phyloP scores from a whole-genome alignment of 2,329 filamentous ascomycete species.

The Elsinoe perseae region DNA sequence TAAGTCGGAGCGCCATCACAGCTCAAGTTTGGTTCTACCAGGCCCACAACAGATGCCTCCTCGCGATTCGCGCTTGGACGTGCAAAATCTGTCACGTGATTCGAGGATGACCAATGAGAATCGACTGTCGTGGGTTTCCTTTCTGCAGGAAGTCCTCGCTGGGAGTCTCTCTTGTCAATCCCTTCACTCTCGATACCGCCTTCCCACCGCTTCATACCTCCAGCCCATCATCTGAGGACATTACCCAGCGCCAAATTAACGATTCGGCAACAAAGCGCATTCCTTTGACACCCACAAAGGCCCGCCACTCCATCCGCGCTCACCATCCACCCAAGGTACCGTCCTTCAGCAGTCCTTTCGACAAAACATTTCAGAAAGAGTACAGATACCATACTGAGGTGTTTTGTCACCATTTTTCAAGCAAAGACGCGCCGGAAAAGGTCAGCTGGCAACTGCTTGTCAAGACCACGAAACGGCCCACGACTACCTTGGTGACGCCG shows the following conservation, averaged over 20 bases:
- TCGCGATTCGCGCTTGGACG: slow-evolving; percentile 1
- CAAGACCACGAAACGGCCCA: background rate
- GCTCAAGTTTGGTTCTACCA: background rate
- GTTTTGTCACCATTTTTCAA: background rate
- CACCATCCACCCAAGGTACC: background rate
- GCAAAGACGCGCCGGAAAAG: background rate
- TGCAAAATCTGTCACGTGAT: background rate
- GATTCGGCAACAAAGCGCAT: background rate
- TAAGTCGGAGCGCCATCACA: background rate
- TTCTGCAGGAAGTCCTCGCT: background rate
- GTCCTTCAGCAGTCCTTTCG: background rate
- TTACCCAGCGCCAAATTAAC: background rate
- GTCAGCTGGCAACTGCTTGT: background rate
- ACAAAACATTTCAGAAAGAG: background rate
- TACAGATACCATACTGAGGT: background rate
- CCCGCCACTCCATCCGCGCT: background rate
- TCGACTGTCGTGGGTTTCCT: background rate
- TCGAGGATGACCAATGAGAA: background rate
- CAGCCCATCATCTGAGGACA: background rate
- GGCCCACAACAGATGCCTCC: background rate
- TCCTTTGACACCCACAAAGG: background rate
- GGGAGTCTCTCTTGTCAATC: background rate
- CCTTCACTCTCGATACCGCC: slow-evolving; percentile 6
- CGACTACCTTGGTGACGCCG: background rate
- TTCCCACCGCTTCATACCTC: background rate